phyloP scores from a whole-genome alignment of 345 rosid species.

The Durio zibethinus region DNA sequence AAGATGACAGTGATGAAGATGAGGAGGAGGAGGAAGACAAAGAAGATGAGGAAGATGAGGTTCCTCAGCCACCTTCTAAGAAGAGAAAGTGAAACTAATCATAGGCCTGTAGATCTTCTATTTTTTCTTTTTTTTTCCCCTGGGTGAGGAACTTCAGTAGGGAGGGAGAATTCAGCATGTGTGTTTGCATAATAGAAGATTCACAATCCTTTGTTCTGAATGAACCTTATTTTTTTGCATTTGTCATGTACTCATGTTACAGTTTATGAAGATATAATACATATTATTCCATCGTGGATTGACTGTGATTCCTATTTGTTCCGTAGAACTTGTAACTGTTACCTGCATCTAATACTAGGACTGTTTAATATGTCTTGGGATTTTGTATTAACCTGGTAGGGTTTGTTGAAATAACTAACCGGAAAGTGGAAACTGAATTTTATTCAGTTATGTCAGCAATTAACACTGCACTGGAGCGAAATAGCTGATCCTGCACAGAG shows the following conservation, averaged over 20 bases:
- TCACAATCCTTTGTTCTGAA: background rate
- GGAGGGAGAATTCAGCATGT: constrained; percentile 18
- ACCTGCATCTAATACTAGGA: background rate
- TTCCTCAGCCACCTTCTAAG: constrained; percentile 59
- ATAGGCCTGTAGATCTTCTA: background rate
- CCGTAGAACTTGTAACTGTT: background rate
- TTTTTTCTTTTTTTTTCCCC: constrained; percentile 5
- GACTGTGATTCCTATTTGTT: background rate
- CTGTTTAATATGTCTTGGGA: background rate
- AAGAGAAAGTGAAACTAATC: constrained; percentile 48
- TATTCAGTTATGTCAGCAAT: background rate
- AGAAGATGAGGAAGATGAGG: constrained; percentile 44
- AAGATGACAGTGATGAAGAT: constrained; percentile 3
- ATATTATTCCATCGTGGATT: background rate
- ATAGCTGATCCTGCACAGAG: background rate
- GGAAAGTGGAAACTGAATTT: background rate
- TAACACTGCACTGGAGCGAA: background rate
- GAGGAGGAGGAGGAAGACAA: constrained; percentile 17
- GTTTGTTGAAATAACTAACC: background rate
- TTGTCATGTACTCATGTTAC: background rate
- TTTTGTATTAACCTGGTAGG: background rate
- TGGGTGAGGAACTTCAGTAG: constrained; percentile 5
- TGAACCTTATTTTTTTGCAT: background rate
- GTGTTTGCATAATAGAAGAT: constrained; percentile 22
- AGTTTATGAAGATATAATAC: background rate